Conservation (phyloP, 805 yeast species). For the Monosporozyma yasuniensis region DNA sequence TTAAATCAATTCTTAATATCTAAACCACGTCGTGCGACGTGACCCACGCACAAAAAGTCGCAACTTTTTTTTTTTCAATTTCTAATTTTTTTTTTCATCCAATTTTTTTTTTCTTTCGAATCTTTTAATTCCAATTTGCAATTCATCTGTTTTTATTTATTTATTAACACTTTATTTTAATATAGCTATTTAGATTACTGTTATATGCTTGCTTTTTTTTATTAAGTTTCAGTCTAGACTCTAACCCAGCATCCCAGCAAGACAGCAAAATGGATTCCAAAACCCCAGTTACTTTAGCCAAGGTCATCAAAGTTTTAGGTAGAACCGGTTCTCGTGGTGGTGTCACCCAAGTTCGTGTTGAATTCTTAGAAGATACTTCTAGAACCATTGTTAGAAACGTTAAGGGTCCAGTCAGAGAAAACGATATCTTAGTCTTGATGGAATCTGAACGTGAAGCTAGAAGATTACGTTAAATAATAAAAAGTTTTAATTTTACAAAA, state of each 20-base stretch:
- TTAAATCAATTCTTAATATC: neutral
- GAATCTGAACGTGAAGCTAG: constrained; percentile 99
- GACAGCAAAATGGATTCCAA: constrained; percentile 34
- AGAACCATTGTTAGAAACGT: constrained; percentile 96
- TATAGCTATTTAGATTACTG: neutral
- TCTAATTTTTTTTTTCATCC: neutral
- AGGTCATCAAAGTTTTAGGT: constrained; percentile 98
- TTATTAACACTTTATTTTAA: neutral
- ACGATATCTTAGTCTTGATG: constrained; percentile 97
- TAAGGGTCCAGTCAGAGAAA: constrained; percentile 96
- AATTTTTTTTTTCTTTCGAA: neutral
- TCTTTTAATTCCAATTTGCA: neutral
- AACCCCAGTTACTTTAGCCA: constrained; percentile 98
- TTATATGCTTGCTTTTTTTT: neutral
- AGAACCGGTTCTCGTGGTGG: constrained; percentile 99
- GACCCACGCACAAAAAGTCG: constrained; percentile 11
- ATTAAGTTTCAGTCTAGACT: neutral
- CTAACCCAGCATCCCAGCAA: constrained; percentile 9
- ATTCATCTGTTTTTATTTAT: neutral
- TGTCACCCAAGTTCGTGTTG: constrained; percentile 97
- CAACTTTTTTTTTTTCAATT: neutral
- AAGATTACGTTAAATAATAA: constrained; percentile 59
- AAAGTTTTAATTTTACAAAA: neutral
- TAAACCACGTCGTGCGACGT: constrained; percentile 15
- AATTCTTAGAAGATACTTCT: constrained; percentile 89